Conservation (phyloP, 768 basidiomycete species). For the Piloderma croceum region DNA sequence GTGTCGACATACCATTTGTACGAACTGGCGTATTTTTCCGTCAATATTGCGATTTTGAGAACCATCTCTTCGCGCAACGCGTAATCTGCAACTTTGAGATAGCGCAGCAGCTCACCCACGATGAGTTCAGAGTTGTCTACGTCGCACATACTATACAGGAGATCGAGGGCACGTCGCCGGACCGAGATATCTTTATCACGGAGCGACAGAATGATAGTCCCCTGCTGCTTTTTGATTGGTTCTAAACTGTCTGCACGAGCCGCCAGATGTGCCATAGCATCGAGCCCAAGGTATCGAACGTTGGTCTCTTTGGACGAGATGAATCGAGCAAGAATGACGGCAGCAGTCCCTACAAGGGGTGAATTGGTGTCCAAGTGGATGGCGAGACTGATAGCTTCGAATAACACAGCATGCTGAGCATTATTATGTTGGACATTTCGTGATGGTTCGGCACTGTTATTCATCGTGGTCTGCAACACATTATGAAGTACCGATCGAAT, state of each 20-base stretch:
- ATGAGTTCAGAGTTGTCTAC: conserved; percentile 93
- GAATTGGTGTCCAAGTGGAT: conserved; percentile 94
- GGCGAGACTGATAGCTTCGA: conserved; percentile 94
- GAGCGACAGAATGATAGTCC: conserved; percentile 89
- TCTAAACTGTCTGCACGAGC: conserved; percentile 88
- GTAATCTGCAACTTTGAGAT: conserved; percentile 95
- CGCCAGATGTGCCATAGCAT: conserved; percentile 97
- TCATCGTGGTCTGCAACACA: conserved; percentile 86
- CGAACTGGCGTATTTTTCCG: conserved; percentile 96
- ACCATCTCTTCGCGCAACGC: conserved; percentile 98
- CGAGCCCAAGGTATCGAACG: conserved; percentile 92
- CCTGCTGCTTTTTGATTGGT: conserved; percentile 92
- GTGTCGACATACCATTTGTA: conserved; percentile 99
- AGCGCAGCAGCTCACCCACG: conserved; percentile 90
- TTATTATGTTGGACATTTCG: conserved; percentile 98
- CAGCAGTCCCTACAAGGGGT: conserved; percentile 80
- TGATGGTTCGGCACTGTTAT: conserved; percentile 83
- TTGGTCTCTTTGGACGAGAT: conserved; percentile 99
- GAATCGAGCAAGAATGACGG: conserved; percentile 88
- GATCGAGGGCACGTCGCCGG: conserved; percentile 85
- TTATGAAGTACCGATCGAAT: conserved; percentile 71
- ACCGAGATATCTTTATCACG: conserved; percentile 98
- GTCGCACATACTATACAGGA: conserved; percentile 99
- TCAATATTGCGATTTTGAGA: conserved; percentile 94
- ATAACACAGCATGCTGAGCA: conserved; percentile 95